phyloP scores from a whole-genome alignment of 768 basidiomycete species.

The Panellus pusillus region DNA sequence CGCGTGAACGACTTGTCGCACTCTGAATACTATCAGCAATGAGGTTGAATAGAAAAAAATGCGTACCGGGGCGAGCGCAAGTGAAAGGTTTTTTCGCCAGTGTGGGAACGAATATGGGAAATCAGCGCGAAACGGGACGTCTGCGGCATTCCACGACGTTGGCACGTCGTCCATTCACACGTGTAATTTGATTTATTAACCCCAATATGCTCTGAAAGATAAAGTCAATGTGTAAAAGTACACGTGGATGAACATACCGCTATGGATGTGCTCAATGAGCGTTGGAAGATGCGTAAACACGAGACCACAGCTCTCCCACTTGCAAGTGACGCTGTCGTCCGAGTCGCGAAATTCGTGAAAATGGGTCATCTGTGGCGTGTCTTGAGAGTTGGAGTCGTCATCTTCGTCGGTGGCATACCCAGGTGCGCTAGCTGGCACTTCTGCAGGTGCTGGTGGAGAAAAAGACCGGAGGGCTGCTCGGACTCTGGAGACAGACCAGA shows the following conservation, averaged over 20 bases:
- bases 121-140: constrained; percentile 89
- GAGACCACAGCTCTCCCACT: constrained; percentile 79
- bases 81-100: constrained; percentile 93
- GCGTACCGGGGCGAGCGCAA: constrained; percentile 75
- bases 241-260: constrained; percentile 49
- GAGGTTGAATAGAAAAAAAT: neutral
- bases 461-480: constrained; percentile 4
- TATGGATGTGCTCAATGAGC: constrained; percentile 81
- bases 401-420: constrained; percentile 13
- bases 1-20: constrained; percentile 96
- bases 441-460: neutral
- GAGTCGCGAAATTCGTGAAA: constrained; percentile 25
- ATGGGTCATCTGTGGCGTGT: constrained; percentile 13
- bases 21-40: constrained; percentile 46
- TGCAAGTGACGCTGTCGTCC: constrained; percentile 70
- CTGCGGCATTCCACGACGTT: constrained; percentile 77
- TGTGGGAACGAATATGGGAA: constrained; percentile 89
- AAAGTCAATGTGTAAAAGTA: too few species aligned
- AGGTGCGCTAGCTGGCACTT: neutral
- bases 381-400: constrained; percentile 2
- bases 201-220: constrained; percentile 69
- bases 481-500: constrained; percentile 8
- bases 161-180: constrained; percentile 88
- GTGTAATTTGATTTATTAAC: constrained; percentile 82
- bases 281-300: constrained; percentile 73